These are phyloP conservation scores for Mortierella sp. DNA, from an alignment of 371 early-diverging fungal species.

Conservation along the genomic window DNA sequence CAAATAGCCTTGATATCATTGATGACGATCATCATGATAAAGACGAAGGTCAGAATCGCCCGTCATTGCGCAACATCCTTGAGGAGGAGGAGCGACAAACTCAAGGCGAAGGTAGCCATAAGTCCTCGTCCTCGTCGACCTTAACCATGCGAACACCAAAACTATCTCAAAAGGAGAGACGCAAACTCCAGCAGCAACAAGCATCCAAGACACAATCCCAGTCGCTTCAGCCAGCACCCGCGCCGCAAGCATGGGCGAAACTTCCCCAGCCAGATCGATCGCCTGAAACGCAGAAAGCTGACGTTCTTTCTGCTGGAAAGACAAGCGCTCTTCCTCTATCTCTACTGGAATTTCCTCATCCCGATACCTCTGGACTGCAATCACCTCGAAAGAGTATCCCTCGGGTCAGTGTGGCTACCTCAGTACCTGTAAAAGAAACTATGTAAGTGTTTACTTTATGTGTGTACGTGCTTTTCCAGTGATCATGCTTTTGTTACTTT, in stretches of 20 bases:
- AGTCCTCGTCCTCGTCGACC: not conserved
- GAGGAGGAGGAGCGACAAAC: slow-evolving; percentile 36
- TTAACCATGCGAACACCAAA: slow-evolving; percentile 14
- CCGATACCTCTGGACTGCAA: no score
- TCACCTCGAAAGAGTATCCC: slow-evolving; percentile 33
- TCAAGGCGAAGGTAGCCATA: not conserved
- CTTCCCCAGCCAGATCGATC: not conserved
- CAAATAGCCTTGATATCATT: not conserved
- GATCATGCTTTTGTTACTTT: not conserved
- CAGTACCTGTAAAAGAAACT: slow-evolving; percentile 47
- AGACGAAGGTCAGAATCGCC: not conserved
- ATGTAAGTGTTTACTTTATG: slow-evolving; percentile 15
- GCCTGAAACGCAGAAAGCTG: no score
- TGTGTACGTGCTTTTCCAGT: not conserved
- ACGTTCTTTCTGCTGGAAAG: no score
- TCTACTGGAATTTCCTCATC: no score
- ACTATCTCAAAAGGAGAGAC: slow-evolving; percentile 48
- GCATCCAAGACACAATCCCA: not conserved
- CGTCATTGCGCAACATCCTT: slow-evolving; percentile 56
- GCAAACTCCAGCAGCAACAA: slow-evolving; percentile 34
- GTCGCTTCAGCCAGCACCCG: not conserved
- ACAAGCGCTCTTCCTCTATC: no score
- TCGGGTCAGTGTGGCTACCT: slow-evolving; percentile 37
- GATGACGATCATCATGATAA: not conserved
- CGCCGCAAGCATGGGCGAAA: slow-evolving; percentile 25